Evolutionary conservation across 2,329 filamentous ascomycete genomes (phyloP).

Genomic region (Ophiostoma sp.): DNA sequence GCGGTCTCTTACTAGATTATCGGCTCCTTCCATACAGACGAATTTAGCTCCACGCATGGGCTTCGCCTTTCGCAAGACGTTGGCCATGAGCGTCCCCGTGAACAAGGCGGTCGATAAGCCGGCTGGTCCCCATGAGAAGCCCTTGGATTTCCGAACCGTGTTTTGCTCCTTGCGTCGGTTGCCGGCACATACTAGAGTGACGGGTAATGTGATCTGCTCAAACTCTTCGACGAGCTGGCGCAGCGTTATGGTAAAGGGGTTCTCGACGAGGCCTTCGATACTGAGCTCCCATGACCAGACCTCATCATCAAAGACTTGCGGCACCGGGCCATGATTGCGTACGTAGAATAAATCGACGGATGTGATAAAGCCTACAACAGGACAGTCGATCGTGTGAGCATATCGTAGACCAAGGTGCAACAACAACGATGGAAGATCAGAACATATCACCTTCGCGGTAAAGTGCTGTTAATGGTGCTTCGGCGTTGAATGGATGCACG

Average conservation of each 20-base stretch:
- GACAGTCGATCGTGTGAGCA: not conserved
- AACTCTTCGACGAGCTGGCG: constrained; percentile 71
- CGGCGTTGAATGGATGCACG: constrained; percentile 87
- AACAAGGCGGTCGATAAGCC: constrained; percentile 85
- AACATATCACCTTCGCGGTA: constrained; percentile 56
- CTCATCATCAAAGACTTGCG: constrained; percentile 69
- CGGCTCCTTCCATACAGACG: constrained; percentile 88
- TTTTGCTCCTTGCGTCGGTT: constrained; percentile 95
- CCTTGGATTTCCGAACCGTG: constrained; percentile 83
- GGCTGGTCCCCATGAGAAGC: constrained; percentile 90
- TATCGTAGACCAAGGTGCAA: not conserved
- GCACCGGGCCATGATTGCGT: constrained; percentile 83
- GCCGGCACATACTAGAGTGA: constrained; percentile 88
- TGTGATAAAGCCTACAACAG: constrained; percentile 84
- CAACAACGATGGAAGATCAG: not conserved
- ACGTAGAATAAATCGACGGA: constrained; percentile 89
- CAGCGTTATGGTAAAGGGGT: constrained; percentile 70
- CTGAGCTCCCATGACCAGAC: constrained; percentile 79
- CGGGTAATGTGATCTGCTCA: constrained; percentile 78
- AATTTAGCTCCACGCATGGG: constrained; percentile 72
- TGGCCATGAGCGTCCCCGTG: constrained; percentile 75
- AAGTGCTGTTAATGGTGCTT: constrained; percentile 75
- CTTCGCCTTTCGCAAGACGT: constrained; percentile 67
- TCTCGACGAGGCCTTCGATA: constrained; percentile 79
- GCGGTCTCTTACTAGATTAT: constrained; percentile 52